These are phyloP conservation scores for Sclerotinia borealis DNA, from an alignment of 2,329 filamentous ascomycete genomes.

Conservation along the genomic window DNA sequence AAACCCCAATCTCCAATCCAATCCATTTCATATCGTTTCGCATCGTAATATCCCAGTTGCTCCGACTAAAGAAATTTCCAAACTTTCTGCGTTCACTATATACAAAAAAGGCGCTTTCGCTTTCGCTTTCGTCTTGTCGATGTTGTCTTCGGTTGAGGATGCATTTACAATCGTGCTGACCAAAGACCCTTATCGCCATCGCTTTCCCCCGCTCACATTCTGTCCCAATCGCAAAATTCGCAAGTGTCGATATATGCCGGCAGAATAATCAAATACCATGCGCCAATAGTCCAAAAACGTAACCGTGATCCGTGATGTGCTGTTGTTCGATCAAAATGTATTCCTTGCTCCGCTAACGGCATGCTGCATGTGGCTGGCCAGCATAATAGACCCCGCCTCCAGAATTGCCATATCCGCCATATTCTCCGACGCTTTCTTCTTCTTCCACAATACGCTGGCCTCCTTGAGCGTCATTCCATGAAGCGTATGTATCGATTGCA, in stretches of 20 bases:
- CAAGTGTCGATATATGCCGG: not conserved
- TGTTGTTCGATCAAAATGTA: not conserved
- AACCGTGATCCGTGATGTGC: not conserved
- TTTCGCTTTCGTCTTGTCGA: not conserved
- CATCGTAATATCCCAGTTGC: not conserved
- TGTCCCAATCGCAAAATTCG: not conserved
- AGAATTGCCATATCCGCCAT: constrained; percentile 25
- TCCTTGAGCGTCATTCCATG: constrained; percentile 22
- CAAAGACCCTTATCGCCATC: not conserved
- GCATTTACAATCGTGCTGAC: not conserved
- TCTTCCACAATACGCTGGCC: constrained; percentile 19
- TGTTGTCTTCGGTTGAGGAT: not conserved
- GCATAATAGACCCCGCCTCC: constrained; percentile 26
- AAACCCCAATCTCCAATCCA: not conserved
- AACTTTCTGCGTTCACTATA: constrained; percentile 2
- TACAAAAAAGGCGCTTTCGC: constrained; percentile 9
- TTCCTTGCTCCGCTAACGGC: constrained; percentile 4
- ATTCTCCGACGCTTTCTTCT: constrained; percentile 17
- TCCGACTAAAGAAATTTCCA: constrained; percentile 2
- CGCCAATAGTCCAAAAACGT: constrained; percentile 1
- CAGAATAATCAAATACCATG: not conserved
- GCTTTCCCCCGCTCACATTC: not conserved
- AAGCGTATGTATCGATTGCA: constrained; percentile 23
- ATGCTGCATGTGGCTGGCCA: constrained; percentile 19
- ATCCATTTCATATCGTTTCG: constrained; percentile 1